phyloP scores from a whole-genome alignment of 164 flowering plant species.

The Stephania yunnanensis region DNA sequence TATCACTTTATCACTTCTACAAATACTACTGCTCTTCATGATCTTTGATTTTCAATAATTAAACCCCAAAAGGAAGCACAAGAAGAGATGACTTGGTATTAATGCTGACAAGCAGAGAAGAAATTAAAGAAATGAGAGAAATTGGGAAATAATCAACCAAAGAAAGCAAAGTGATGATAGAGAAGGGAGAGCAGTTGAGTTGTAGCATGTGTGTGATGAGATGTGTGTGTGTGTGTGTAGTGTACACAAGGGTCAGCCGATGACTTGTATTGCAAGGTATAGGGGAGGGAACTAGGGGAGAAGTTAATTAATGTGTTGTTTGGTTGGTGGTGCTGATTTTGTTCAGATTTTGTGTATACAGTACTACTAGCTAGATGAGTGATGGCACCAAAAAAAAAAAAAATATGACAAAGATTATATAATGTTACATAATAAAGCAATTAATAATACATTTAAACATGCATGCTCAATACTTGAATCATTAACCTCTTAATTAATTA shows the following conservation, averaged over 20 bases:
- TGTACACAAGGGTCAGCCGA: too few relatives aligned
- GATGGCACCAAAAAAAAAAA: too few relatives aligned
- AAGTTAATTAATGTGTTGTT: background rate
- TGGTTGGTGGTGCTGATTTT: too few relatives aligned
- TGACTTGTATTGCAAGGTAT: slow-evolving; percentile 7
- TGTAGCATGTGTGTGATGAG: background rate
- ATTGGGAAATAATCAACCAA: background rate
- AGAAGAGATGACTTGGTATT: background rate
- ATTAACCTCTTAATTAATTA: too few relatives aligned
- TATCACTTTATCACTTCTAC: slow-evolving; percentile 13
- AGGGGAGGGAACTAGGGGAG: slow-evolving; percentile 11
- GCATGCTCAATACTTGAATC: too few relatives aligned
- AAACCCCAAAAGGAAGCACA: background rate
- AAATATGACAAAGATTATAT: too few relatives aligned
- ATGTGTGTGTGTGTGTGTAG: too few relatives aligned
- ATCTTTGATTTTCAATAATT: slow-evolving; percentile 18
- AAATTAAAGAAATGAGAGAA: background rate
- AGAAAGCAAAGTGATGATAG: background rate
- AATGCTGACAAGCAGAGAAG: background rate
- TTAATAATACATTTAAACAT: too few relatives aligned
- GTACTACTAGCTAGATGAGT: too few relatives aligned
- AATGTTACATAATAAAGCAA: too few relatives aligned
- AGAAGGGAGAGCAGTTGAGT: background rate
- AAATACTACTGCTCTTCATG: background rate
- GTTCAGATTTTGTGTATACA: too few relatives aligned